These are phyloP conservation scores for Epichloe sylvatica DNA, from an alignment of 2,329 filamentous ascomycete genomes.

Conservation along the genomic window DNA sequence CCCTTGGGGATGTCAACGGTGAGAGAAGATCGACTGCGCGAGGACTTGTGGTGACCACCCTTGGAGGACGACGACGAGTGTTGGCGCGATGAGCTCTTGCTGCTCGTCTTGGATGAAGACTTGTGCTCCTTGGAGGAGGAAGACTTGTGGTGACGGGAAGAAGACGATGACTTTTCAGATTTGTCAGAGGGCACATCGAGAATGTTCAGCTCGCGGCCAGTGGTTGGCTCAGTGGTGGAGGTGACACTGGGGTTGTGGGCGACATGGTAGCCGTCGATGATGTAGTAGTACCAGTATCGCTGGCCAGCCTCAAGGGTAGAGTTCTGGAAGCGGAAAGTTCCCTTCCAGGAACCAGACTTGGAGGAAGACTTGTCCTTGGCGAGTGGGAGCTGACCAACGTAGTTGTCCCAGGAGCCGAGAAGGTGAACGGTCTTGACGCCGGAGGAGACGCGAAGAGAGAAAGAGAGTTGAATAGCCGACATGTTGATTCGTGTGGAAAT, in stretches of 20 bases:
- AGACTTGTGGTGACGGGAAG: constrained; percentile 18
- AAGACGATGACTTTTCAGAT: constrained; percentile 29
- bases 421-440: constrained; percentile 96
- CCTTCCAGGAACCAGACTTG: constrained; percentile 87
- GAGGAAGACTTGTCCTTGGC: constrained; percentile 71
- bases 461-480: constrained; percentile 87
- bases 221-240: constrained; percentile 88
- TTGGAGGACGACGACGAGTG: constrained; percentile 28
- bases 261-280: constrained; percentile 97
- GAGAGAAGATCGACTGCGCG: constrained; percentile 35
- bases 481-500: constrained; percentile 38
- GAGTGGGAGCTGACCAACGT: constrained; percentile 84
- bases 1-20: constrained; percentile 67
- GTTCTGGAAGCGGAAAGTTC: constrained; percentile 90
- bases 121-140: constrained; percentile 18
- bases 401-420: constrained; percentile 97
- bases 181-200: constrained; percentile 63
- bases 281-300: constrained; percentile 99
- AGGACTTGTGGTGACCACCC: constrained; percentile 27
- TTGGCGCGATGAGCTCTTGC: constrained; percentile 27
- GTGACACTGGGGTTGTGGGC: constrained; percentile 87
- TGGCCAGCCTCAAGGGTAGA: constrained; percentile 73
- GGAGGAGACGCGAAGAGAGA: constrained; percentile 87
- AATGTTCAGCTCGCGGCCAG: constrained; percentile 92
- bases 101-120: constrained; percentile 21